phyloP scores from a whole-genome alignment of 805 yeast genomes.

The Metschnikowia baotianmanensis region DNA sequence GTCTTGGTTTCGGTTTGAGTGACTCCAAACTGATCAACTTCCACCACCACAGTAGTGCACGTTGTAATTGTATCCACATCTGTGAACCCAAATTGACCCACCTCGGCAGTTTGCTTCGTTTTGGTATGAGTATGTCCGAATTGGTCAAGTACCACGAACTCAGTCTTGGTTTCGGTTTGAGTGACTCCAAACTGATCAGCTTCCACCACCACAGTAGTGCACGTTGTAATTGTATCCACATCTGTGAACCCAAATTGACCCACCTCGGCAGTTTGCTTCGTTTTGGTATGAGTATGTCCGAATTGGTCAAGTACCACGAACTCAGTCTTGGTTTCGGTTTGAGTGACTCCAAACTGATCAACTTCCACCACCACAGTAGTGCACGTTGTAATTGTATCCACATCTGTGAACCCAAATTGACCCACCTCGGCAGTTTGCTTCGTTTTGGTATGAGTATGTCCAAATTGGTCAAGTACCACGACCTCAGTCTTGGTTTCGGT shows the following conservation, averaged over 20 bases:
- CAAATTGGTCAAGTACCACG: no score
- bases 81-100: no score
- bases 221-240: background rate
- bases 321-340: no score
- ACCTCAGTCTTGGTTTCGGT: no score
- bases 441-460: no score
- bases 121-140: no score
- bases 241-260: background rate
- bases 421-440: no score
- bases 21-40: constrained; percentile 1
- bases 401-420: background rate
- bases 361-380: background rate
- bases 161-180: background rate
- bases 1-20: background rate
- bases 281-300: constrained; percentile 1
- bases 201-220: background rate
- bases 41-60: no score
- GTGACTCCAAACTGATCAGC: background rate
- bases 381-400: background rate
- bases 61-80: no score
- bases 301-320: background rate
- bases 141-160: no score
- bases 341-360: constrained; percentile 5
- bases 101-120: background rate
- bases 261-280: background rate